phyloP scores from a whole-genome alignment of 441 rosid species.

The Populus tomentosa region DNA sequence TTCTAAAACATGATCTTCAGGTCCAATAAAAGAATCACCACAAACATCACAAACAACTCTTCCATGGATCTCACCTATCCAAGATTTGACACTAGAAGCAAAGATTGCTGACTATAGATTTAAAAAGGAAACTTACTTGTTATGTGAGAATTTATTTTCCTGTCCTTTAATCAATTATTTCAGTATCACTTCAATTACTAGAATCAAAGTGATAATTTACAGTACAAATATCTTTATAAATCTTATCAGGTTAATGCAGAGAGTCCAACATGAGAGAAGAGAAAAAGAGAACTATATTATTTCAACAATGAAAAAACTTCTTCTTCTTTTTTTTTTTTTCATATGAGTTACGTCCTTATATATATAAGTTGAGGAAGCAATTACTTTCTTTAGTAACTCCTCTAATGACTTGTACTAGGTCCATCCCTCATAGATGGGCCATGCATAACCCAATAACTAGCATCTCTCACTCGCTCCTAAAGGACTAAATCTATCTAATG shows the following conservation, averaged over 20 bases:
- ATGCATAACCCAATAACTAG: too few relatives aligned
- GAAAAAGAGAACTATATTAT: background rate
- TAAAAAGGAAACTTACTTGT: constrained; percentile 25
- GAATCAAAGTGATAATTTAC: too few relatives aligned
- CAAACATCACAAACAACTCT: constrained; percentile 93
- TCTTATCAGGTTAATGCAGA: too few relatives aligned
- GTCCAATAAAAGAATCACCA: constrained; percentile 83
- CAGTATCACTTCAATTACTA: too few relatives aligned
- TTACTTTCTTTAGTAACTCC: too few relatives aligned
- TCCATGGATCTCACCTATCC: constrained; percentile 92
- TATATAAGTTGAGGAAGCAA: too few relatives aligned
- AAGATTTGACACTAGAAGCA: constrained; percentile 45
- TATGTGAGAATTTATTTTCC: constrained; percentile 16
- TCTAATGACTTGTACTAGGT: too few relatives aligned
- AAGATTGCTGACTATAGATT: constrained; percentile 10
- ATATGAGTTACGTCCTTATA: too few relatives aligned
- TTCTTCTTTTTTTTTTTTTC: background rate
- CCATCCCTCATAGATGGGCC: too few relatives aligned
- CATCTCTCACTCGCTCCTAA: too few relatives aligned
- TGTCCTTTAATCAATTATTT: background rate
- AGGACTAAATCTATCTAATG: too few relatives aligned
- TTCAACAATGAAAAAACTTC: background rate
- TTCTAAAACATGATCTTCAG: constrained; percentile 87
- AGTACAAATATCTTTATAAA: too few relatives aligned
- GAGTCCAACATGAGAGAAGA: rapidly evolving